Evolutionary conservation across 2,329 filamentous ascomycete species (phyloP), one percentile per base, ranked within the genome.

Genomic region (Colletotrichum higginsianum): DNA sequence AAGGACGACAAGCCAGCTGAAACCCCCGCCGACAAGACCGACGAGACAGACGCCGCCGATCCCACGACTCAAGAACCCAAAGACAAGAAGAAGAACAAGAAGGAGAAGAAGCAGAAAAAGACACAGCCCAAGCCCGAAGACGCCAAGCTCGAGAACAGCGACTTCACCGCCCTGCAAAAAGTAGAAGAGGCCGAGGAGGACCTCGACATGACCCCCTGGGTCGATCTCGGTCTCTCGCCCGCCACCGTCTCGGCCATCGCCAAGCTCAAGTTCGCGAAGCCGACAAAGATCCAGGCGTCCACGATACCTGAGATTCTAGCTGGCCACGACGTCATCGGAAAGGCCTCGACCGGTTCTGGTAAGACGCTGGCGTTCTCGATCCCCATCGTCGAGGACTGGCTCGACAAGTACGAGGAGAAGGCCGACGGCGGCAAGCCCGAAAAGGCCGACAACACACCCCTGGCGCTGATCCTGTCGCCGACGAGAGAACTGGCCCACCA

Each of bases 281-380:
- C 96, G 0, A 98, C 95, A 0, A 83, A 88, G 0, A 98, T 99
- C 69, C 96, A 99, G 80, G 83, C 86, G 23, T 87, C 90, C 44
- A 87, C 94, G 1, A 97, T 99, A 76, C 95, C 96, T 0, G 89
- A 93, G 64, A 93, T 98, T 56, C 80, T 96, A 23, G 89, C 90
- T 7, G 96, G 96, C 0, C 93, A 94, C 79, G 96, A 99, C 81
- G 92, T 98, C 18, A 93, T 99, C 74, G 96, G 96, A 52, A 99
- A 99, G 83, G 96, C 96, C 2, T 93, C 96, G 13, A 99, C 96
- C 0, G 96, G 96, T 75, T 98, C 96, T 16, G 96, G 96, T 76
- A 99, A 99, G 83, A 99, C 96, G 0, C 85, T 99, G 55, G 96
- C 96, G 0, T 99, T 98, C 81, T 94, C 93, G 1, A 95, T 99